These are phyloP conservation scores for Ehretia macrophylla DNA, from an alignment of 257 asterid species.

Conservation along the genomic window DNA sequence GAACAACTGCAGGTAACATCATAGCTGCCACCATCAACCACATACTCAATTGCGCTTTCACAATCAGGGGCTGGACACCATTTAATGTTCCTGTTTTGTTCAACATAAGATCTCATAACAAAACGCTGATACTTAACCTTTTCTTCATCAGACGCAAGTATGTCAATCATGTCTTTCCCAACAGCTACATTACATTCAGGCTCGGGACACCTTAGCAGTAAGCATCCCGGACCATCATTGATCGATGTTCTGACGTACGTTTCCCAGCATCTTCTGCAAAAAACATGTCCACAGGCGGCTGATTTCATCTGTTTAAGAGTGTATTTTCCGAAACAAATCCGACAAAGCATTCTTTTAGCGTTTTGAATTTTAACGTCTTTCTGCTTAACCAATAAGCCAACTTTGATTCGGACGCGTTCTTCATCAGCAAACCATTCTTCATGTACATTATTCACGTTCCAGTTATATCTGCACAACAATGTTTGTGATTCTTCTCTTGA, in stretches of 20 bases:
- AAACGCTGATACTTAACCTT: constrained; percentile 7
- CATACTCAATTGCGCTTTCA: constrained; percentile 20
- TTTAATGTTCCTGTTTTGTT: constrained; percentile 4
- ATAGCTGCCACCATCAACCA: neutral
- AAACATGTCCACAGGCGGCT: constrained; percentile 27
- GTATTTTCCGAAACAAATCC: constrained; percentile 24
- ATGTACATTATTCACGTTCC: constrained; percentile 29
- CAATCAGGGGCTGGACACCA: constrained; percentile 51
- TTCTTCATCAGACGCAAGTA: constrained; percentile 3
- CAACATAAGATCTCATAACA: constrained; percentile 25
- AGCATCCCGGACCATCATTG: constrained; percentile 34
- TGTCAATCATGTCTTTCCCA: constrained; percentile 15
- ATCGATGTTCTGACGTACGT: constrained; percentile 19
- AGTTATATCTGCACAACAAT: constrained; percentile 15
- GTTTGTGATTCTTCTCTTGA: constrained; percentile 8
- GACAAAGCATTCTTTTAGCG: constrained; percentile 5
- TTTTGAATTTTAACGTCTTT: constrained; percentile 1
- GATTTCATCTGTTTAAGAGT: neutral
- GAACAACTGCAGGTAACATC: constrained; percentile 32
- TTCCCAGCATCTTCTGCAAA: constrained; percentile 30
- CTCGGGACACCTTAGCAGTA: constrained; percentile 32
- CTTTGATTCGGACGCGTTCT: constrained; percentile 11
- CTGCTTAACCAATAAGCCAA: constrained; percentile 9
- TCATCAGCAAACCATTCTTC: constrained; percentile 45
- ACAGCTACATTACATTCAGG: constrained; percentile 12